Percentiles rank a stretch among this genome's conserved stretches.
Conservation (phyloP, 108 stramenopile genomes). For the Nitzschia palea region DNA sequence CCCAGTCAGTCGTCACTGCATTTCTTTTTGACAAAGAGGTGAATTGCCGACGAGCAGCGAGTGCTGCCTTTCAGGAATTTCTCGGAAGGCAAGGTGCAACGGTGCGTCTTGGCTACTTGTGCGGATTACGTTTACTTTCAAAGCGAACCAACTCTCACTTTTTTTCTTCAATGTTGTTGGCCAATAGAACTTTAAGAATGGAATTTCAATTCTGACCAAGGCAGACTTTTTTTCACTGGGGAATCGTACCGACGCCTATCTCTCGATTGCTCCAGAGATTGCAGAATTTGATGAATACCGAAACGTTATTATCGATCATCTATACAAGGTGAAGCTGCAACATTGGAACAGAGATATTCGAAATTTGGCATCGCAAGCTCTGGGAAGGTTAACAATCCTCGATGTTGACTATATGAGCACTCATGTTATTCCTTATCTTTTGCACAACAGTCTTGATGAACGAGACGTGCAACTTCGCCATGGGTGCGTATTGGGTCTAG, state of each 20-base stretch:
- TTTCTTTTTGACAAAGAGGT: slow-evolving; percentile 97
- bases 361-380: slow-evolving; percentile 65
- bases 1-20: slow-evolving; percentile 77
- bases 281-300: slow-evolving; percentile 88
- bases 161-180: no score
- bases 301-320: slow-evolving; percentile 70
- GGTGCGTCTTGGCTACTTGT: slow-evolving; percentile 9
- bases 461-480: slow-evolving; percentile 79
- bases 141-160: no score
- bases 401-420: slow-evolving; percentile 54
- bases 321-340: slow-evolving; percentile 68
- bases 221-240: slow-evolving; percentile 98
- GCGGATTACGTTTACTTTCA: no score
- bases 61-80: slow-evolving; percentile 96
- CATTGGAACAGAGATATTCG: slow-evolving; percentile 95
- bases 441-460: slow-evolving; percentile 56
- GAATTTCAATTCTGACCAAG: slow-evolving; percentile 91
- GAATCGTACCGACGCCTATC: slow-evolving; percentile 85
- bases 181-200: slow-evolving; percentile 94
- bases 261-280: slow-evolving; percentile 63
- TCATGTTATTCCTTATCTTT: slow-evolving; percentile 70
- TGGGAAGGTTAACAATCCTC: slow-evolving; percentile 60
- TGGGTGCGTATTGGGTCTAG: slow-evolving; percentile 84
- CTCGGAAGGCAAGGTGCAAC: slow-evolving; percentile 68
- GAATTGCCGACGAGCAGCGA: slow-evolving; percentile 96